These are phyloP conservation scores for Pseudoscleropodium purum DNA, from an alignment of 225 moss, liverwort and hornwort species.

Conservation along the genomic window DNA sequence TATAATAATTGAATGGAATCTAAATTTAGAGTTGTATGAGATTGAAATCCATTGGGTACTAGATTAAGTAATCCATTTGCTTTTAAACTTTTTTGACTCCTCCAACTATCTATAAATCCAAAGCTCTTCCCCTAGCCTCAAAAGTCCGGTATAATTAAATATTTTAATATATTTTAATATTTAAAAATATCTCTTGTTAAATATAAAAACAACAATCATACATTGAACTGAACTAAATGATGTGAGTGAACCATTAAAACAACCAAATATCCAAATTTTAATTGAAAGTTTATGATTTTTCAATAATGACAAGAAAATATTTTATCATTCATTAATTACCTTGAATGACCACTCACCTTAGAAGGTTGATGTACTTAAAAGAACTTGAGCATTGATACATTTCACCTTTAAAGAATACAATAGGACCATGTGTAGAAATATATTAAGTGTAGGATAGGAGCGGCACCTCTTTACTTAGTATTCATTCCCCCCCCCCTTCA, in stretches of 20 bases:
- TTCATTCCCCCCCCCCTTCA: fast-evolving
- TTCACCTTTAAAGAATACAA: neutral
- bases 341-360: fast-evolving
- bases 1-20: neutral
- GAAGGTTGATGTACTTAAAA: neutral
- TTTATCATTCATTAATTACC: neutral
- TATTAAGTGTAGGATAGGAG: fast-evolving
- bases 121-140: fast-evolving
- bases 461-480: fast-evolving
- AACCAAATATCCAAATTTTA: neutral
- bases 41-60: fast-evolving
- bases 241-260: neutral
- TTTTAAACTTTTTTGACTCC: neutral
- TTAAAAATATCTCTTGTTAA: neutral
- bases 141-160: neutral
- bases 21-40: neutral
- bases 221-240: neutral
- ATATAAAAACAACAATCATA: fast-evolving
- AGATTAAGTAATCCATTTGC: too few species aligned
- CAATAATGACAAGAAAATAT: neutral
- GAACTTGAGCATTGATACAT: too few species aligned
- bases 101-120: neutral
- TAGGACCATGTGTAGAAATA: neutral
- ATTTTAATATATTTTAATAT: too few species aligned
- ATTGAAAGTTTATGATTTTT: neutral